Conservation (phyloP, 1,284 basidiomycete species). For the Boletellus deceptivus region DNA sequence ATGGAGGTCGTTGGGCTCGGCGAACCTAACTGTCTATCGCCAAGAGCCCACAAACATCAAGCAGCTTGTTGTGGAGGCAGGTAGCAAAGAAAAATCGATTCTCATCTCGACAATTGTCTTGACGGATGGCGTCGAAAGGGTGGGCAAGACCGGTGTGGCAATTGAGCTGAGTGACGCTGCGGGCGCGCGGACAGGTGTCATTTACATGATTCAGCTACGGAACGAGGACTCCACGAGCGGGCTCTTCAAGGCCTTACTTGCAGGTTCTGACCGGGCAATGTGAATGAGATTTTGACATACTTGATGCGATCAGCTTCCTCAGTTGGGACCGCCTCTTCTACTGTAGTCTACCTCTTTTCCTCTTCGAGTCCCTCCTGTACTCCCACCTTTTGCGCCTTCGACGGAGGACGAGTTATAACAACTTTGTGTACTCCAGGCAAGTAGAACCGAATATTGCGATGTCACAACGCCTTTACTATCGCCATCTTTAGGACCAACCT, state of each 20-base stretch:
- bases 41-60: slow-evolving; percentile 86
- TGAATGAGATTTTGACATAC: neutral
- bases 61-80: slow-evolving; percentile 93
- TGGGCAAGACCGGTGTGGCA: slow-evolving; percentile 96
- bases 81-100: slow-evolving; percentile 73
- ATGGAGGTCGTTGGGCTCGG: slow-evolving; percentile 94
- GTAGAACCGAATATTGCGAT: neutral
- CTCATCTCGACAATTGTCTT: slow-evolving; percentile 95
- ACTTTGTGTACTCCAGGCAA: slow-evolving; percentile 2
- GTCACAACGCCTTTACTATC: neutral
- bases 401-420: neutral
- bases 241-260: slow-evolving; percentile 84
- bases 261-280: slow-evolving; percentile 73
- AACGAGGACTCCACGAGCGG: slow-evolving; percentile 86
- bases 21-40: slow-evolving; percentile 84
- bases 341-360: neutral
- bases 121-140: slow-evolving; percentile 94
- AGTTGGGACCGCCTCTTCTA: neutral
- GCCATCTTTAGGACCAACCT: too few relatives aligned
- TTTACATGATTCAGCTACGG: slow-evolving; percentile 96
- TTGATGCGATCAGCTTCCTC: neutral
- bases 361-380: neutral
- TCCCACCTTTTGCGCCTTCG: slow-evolving; percentile 1
- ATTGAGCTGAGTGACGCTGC: slow-evolving; percentile 87
- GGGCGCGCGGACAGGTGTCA: slow-evolving; percentile 88